Evolutionary conservation across 108 stramenopile species (phyloP).

Genomic region (Phaeodactylum tricornutum): DNA sequence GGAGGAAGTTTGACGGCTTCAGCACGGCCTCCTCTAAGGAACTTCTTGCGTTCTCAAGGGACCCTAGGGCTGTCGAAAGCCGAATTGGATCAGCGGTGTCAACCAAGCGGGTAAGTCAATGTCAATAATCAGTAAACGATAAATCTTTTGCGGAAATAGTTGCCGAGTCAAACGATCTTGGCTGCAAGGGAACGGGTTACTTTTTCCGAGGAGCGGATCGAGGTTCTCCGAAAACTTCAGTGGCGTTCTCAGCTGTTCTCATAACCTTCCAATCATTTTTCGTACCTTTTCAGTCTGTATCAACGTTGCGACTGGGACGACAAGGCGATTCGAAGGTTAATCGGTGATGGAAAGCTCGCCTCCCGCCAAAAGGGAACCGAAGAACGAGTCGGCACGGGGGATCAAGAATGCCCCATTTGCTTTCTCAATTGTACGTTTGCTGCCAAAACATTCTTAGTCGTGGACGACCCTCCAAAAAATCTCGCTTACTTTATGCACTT

Average conservation of each 20-base stretch:
- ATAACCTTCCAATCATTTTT: conserved; percentile 3
- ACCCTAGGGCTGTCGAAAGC: conserved; percentile 37
- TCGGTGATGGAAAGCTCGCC: conserved; percentile 61
- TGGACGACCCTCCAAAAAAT: too few species aligned
- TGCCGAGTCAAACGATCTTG: not conserved
- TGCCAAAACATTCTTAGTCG: too few species aligned
- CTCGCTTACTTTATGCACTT: too few species aligned
- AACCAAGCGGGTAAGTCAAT: conserved; percentile 56
- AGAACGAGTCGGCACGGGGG: not conserved
- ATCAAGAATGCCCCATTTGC: conserved; percentile 82
- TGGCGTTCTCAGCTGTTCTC: conserved; percentile 4
- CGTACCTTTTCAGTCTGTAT: conserved; percentile 38
- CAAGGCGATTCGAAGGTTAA: conserved; percentile 55
- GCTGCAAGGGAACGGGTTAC: not conserved
- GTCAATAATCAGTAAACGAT: not conserved
- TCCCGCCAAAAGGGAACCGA: conserved; percentile 56
- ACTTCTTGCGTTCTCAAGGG: conserved; percentile 8
- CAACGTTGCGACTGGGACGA: conserved; percentile 63
- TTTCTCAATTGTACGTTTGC: conserved; percentile 65
- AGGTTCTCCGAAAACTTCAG: not conserved
- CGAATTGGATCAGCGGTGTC: conserved; percentile 61
- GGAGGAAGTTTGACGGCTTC: too few species aligned
- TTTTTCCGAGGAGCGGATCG: not conserved
- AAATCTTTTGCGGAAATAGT: not conserved
- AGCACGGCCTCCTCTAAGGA: too few species aligned